phyloP scores from a whole-genome alignment of 139 green algal genomes.

The Parachlorella kessleri region DNA sequence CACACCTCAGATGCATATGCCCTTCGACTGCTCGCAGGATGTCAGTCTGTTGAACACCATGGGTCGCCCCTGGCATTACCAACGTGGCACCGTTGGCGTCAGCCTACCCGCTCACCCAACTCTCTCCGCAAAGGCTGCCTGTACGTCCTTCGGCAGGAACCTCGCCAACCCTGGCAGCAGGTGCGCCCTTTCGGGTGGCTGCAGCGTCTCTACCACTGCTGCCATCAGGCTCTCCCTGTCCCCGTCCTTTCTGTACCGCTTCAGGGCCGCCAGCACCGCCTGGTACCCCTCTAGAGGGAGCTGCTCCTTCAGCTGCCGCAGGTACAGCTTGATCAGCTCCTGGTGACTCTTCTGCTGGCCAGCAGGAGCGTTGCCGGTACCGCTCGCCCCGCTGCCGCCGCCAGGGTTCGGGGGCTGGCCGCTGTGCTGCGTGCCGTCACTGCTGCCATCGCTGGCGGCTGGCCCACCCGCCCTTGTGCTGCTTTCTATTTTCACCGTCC shows the following conservation, averaged over 20 bases:
- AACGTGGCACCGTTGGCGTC: too few species aligned
- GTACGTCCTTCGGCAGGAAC: slow-evolving; percentile 54
- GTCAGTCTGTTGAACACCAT: too few species aligned
- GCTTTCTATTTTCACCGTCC: too few species aligned
- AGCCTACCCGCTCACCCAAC: slow-evolving; percentile 32
- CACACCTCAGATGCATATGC: too few species aligned
- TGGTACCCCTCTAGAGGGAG: slow-evolving; percentile 30
- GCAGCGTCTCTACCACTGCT: slow-evolving; percentile 52
- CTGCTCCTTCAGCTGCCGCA: slow-evolving; percentile 41
- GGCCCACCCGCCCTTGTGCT: too few species aligned
- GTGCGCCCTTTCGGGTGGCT: slow-evolving; percentile 19
- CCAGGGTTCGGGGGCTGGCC: too few species aligned
- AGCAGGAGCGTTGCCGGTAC: too few species aligned
- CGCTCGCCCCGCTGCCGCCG: too few species aligned
- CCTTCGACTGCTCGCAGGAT: too few species aligned
- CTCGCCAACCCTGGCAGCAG: slow-evolving; percentile 55
- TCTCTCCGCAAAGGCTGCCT: slow-evolving; percentile 46
- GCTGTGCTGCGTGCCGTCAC: too few species aligned
- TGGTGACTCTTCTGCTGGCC: background rate
- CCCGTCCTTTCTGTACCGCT: slow-evolving; percentile 6
- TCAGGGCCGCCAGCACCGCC: background rate
- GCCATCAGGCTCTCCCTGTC: slow-evolving; percentile 53
- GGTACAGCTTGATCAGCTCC: slow-evolving; percentile 32
- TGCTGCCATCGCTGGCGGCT: too few species aligned
- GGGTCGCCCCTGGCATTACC: too few species aligned